Conservation (phyloP, 192 early-diverging fungal genomes). For the Coemansia javaensis region DNA sequence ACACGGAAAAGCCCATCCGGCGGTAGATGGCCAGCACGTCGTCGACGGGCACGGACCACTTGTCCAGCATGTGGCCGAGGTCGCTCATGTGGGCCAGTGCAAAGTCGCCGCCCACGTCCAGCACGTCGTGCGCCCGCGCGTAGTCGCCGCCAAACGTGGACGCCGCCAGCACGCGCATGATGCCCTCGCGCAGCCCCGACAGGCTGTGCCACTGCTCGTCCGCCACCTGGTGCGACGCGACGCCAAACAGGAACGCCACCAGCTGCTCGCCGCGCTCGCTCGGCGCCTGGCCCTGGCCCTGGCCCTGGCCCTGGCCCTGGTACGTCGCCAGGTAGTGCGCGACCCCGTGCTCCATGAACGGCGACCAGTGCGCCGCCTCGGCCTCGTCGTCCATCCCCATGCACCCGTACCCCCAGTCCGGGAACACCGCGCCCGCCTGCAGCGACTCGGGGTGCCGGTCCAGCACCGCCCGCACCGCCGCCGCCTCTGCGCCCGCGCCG, state of each 20-base stretch:
- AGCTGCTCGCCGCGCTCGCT: slow-evolving; percentile 25
- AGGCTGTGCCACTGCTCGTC: slow-evolving; percentile 52
- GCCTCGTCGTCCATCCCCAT: slow-evolving; percentile 44
- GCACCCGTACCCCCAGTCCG: slow-evolving; percentile 53
- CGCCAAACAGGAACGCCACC: slow-evolving; percentile 40
- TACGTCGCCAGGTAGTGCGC: slow-evolving; percentile 15
- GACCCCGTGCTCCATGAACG: slow-evolving; percentile 37
- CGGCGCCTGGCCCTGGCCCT: no score
- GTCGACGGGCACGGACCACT: slow-evolving; percentile 38
- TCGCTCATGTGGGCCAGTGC: slow-evolving; percentile 46
- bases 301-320: no score
- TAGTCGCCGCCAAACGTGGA: slow-evolving; percentile 44
- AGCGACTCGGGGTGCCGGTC: slow-evolving; percentile 30
- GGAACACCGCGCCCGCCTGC: slow-evolving; percentile 44
- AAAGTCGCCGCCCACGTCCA: slow-evolving; percentile 51
- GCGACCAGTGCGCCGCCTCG: slow-evolving; percentile 49
- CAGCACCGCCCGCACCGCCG: slow-evolving; percentile 17
- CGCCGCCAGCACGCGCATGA: slow-evolving; percentile 36
- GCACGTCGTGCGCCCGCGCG: slow-evolving; percentile 31
- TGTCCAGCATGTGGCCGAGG: slow-evolving; percentile 24
- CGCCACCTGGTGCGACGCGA: slow-evolving; percentile 46
- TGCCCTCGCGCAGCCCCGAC: slow-evolving; percentile 35
- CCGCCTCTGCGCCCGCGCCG: background rate
- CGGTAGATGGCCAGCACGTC: slow-evolving; percentile 40
- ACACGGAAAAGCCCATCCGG: slow-evolving; percentile 18